These are phyloP conservation scores for Hortiboletus flavorubellus DNA, from an alignment of 768 basidiomycete genomes.

Conservation along the genomic window DNA sequence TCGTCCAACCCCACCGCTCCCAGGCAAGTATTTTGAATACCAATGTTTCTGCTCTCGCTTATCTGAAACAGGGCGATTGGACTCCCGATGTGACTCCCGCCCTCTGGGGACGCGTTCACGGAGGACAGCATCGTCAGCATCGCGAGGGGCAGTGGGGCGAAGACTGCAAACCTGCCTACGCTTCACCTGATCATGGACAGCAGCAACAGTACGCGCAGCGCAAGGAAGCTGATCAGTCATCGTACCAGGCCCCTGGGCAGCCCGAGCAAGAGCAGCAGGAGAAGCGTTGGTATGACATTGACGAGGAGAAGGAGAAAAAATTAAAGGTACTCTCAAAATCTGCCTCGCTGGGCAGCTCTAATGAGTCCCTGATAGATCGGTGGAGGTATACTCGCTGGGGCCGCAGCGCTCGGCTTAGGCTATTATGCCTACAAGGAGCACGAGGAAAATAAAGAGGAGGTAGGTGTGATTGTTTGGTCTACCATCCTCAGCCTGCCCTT, in stretches of 20 bases:
- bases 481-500: background rate
- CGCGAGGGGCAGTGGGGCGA: conserved; percentile 17
- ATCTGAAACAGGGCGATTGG: conserved; percentile 56
- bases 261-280: conserved; percentile 44
- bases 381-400: conserved; percentile 57
- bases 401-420: conserved; percentile 51
- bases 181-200: conserved; percentile 13
- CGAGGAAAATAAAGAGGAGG: conserved; percentile 56
- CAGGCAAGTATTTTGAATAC: conserved; percentile 43
- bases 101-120: conserved; percentile 59
- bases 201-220: conserved; percentile 29
- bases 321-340: conserved; percentile 42
- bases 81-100: conserved; percentile 58
- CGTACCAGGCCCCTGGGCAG: conserved; percentile 17
- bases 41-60: background rate
- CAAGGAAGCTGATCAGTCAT: conserved; percentile 23
- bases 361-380: conserved; percentile 50
- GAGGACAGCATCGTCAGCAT: conserved; percentile 21
- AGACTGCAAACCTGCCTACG: conserved; percentile 12
- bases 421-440: conserved; percentile 51
- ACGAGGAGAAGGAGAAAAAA: conserved; percentile 54
- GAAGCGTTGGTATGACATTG: conserved; percentile 54
- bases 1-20: conserved; percentile 68
- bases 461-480: conserved; percentile 13
- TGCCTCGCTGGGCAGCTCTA: background rate